Evolutionary conservation across 768 basidiomycete species (phyloP).

Genomic region (Collybia mongolica): DNA sequence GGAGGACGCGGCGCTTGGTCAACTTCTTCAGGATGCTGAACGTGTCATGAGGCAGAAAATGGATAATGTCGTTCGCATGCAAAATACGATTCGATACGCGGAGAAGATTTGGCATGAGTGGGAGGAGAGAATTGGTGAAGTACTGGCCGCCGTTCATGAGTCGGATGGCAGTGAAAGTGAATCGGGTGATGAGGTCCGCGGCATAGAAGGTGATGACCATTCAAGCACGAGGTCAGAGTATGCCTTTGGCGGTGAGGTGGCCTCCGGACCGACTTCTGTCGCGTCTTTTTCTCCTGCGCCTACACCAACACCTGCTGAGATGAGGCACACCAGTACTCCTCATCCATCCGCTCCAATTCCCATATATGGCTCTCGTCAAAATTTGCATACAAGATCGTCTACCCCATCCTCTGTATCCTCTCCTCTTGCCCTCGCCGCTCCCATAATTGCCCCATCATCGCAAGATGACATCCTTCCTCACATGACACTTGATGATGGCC

Average conservation of each 20-base stretch:
- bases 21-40: conserved; percentile 86
- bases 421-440: conserved; percentile 80
- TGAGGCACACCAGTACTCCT: conserved; percentile 24
- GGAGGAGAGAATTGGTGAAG: conserved; percentile 83
- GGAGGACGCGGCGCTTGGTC: conserved; percentile 80
- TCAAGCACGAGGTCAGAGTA: conserved; percentile 70
- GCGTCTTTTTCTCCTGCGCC: conserved; percentile 52
- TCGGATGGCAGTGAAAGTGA: conserved; percentile 46
- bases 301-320: conserved; percentile 26
- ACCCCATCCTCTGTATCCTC: conserved; percentile 89
- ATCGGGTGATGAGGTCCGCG: conserved; percentile 24
- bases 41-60: conserved; percentile 91
- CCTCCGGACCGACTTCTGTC: conserved; percentile 69
- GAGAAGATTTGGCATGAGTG: conserved; percentile 98
- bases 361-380: conserved; percentile 36
- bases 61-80: conserved; percentile 92
- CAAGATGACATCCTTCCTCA: conserved; percentile 60
- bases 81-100: conserved; percentile 94
- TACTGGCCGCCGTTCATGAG: conserved; percentile 54
- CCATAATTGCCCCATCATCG: conserved; percentile 70
- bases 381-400: conserved; percentile 75
- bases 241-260: conserved; percentile 45
- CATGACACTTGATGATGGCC: conserved; percentile 63
- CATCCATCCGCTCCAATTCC: conserved; percentile 26
- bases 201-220: conserved; percentile 42